Evolutionary conservation across 495 filamentous ascomycete species (phyloP).

Genomic region (Penicillium crystallinum): DNA sequence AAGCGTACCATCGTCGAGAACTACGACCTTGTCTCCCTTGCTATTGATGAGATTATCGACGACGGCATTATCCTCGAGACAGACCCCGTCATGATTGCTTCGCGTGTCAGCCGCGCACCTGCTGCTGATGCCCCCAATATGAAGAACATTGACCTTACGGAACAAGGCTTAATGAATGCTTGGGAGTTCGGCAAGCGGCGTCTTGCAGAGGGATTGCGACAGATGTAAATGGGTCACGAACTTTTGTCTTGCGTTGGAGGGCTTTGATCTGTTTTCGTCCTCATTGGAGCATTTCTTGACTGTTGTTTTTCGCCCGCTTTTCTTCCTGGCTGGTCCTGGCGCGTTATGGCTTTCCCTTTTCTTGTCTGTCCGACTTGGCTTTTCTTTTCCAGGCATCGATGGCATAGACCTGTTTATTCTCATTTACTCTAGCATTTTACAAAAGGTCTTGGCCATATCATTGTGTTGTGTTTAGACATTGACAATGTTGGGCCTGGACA

Average conservation of each 20-base stretch:
- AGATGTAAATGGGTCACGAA: slow-evolving; percentile 41
- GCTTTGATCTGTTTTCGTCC: slow-evolving; percentile 11
- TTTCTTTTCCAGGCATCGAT: slow-evolving; percentile 12
- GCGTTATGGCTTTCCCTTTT: slow-evolving; percentile 25
- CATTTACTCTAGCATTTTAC: slow-evolving; percentile 8
- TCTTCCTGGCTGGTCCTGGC: slow-evolving; percentile 43
- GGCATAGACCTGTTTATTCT: slow-evolving; percentile 26
- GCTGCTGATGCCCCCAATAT: slow-evolving; percentile 81
- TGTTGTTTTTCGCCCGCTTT: slow-evolving; percentile 19
- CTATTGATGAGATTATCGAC: slow-evolving; percentile 93
- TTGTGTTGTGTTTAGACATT: neutral
- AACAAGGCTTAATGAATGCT: slow-evolving; percentile 91
- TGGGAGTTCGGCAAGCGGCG: slow-evolving; percentile 94
- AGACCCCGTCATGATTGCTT: slow-evolving; percentile 86
- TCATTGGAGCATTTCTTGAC: slow-evolving; percentile 22
- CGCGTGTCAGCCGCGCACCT: slow-evolving; percentile 86
- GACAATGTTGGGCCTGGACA: neutral
- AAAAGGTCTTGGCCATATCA: neutral
- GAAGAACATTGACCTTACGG: slow-evolving; percentile 88
- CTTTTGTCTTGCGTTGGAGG: neutral
- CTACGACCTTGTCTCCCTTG: slow-evolving; percentile 87
- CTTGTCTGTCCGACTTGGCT: slow-evolving; percentile 12
- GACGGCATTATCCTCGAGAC: slow-evolving; percentile 97
- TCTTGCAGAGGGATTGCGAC: slow-evolving; percentile 83
- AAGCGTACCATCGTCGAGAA: slow-evolving; percentile 97